Evolutionary conservation across 495 filamentous ascomycete species (phyloP).

Genomic region (Achaetomiella virescens): DNA sequence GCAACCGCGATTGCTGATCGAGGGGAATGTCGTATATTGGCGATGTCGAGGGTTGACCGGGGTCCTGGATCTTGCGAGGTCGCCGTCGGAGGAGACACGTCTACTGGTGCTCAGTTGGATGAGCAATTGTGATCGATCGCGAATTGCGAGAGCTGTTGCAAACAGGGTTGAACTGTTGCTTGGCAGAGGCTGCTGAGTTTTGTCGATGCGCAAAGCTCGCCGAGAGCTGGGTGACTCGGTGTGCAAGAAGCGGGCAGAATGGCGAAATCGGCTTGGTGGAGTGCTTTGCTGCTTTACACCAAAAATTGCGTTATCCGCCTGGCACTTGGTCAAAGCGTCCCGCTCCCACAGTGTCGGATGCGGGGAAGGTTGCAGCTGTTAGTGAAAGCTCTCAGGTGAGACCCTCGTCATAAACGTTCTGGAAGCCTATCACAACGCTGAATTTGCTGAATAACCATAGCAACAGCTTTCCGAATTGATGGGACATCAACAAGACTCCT

Average conservation of each 20-base stretch:
- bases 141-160: background rate
- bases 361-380: slow-evolving; percentile 18
- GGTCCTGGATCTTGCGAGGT: background rate
- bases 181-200: background rate
- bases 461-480: too few relatives aligned
- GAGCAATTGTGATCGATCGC: background rate
- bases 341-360: slow-evolving; percentile 11
- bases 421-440: background rate
- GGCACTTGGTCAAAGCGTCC: slow-evolving; percentile 14
- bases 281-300: slow-evolving; percentile 28
- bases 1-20: background rate
- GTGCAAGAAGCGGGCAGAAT: slow-evolving; percentile 26
- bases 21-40: too few relatives aligned
- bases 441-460: background rate
- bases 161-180: slow-evolving; percentile 11
- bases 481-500: too few relatives aligned
- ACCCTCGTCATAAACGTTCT: background rate
- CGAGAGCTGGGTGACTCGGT: background rate
- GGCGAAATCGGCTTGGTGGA: slow-evolving; percentile 29
- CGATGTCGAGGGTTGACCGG: background rate
- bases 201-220: background rate
- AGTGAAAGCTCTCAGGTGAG: background rate
- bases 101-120: background rate
- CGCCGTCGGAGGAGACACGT: background rate
- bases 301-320: slow-evolving; percentile 34